Evolutionary conservation across 306 rosid species (phyloP), one percentile per base, ranked within the genome.

Genomic region (Styphnolobium japonicum): DNA sequence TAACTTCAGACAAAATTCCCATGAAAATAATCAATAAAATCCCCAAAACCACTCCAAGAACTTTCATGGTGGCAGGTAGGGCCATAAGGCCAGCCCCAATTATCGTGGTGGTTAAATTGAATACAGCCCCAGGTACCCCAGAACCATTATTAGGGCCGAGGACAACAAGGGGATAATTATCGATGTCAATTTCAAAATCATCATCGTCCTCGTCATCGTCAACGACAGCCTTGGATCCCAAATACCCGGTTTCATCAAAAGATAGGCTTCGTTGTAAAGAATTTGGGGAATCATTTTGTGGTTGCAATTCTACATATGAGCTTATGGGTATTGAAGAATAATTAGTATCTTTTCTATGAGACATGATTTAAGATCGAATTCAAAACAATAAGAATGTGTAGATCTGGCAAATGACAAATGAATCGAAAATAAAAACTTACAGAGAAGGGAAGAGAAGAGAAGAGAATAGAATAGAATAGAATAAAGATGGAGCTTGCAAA

Each of bases 51-150:
- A 95, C 49, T 4, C 99, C 99, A 39, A 95, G 96, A 84, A 95
- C 97, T 79, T 95, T 95, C 98, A 95, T 95, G 10, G 97, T 86
- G 27, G 99, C 99, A 80, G 99, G 99, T 21, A 95, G 81, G 40
- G 98, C 96, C 99, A 95, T 95, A 34, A 95, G 83, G 86, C 99
- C 97, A 1, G 99, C 98, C 65, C 99, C 99, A 84, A 95, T 90
- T 18, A 95, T 85, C 0, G 99, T 67, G 1, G 99, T 95, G 1
- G 99, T 89, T 33, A 95, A 87, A 68, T 95, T 95, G 60, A 95
- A 95, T 12, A 95, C 97, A 1, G 99, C 98, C 6, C 97, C 94
- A 7, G 98, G 87, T 33, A 95, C 76, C 49, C 93, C 90, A 74
- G 97, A 90, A 49, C 90, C 93, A 2, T 72, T 29, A 51, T 70